A percentile compares a stretch with the other conserved stretches of the same genome.
phyloP scores from a whole-genome alignment of 2,329 filamentous ascomycete genomes.

The Arthrobotrys sinensis region DNA sequence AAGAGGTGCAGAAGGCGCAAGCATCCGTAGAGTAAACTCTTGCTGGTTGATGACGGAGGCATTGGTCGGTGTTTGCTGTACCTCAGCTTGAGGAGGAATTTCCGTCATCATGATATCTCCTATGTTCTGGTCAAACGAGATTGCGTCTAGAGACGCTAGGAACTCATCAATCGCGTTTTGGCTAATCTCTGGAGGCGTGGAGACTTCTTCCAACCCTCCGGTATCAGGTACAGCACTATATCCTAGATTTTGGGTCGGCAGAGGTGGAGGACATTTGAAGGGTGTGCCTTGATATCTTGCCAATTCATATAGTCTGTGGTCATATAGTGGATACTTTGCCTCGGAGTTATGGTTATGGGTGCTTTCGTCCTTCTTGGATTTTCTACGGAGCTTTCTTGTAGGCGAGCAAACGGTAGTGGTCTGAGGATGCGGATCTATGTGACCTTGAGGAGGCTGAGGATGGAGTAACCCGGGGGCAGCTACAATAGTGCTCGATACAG shows the following conservation, averaged over 20 bases:
- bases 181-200: constrained; percentile 12
- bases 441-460: background rate
- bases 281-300: constrained; percentile 16
- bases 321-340: constrained; percentile 26
- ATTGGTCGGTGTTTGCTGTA: background rate
- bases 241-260: background rate
- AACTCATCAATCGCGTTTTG: constrained; percentile 37
- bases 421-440: background rate
- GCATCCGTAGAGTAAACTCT: constrained; percentile 44
- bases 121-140: constrained; percentile 9
- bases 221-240: background rate
- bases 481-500: background rate
- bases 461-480: background rate
- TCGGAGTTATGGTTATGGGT: constrained; percentile 39
- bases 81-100: background rate
- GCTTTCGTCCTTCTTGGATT: constrained; percentile 54
- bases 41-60: constrained; percentile 21
- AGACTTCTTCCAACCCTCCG: background rate
- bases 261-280: constrained; percentile 7
- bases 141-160: constrained; percentile 27
- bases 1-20: constrained; percentile 45
- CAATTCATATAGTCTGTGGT: constrained; percentile 38
- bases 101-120: constrained; percentile 13
- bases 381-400: constrained; percentile 31
- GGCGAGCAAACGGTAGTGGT: background rate